Base-by-base conservation (phyloP, 768 basidiomycete genomes). In the Termitomyces eurrhizus region DNA sequence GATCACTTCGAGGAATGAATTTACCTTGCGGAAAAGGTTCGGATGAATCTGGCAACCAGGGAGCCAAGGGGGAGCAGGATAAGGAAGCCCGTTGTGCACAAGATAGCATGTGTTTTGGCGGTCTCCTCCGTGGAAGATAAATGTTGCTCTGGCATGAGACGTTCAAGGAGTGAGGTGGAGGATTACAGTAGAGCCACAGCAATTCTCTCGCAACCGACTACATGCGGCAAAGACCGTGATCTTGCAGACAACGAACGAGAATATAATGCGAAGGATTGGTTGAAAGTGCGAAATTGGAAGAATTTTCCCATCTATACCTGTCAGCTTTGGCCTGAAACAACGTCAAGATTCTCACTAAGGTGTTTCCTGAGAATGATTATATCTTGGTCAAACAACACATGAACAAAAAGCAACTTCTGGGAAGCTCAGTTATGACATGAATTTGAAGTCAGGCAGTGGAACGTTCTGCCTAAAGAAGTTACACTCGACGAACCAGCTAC, bases 61-160 rank as follows among this genome's bases (percentile, higher is more conserved):
- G 76, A 78, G n/a, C 87, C 86, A 35, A 82, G 59, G 4, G 86
- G 87, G 9, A 89, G 76, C 18, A 88, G 64, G 53, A 86, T 71
- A 52, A 87, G 71, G 45, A 68, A 67, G 21, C 83, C 86, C 37
- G 77, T 70, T 0, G 79, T 68, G 63, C 78, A 80, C 11, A 87
- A 71, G 41, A 83, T 70, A 26, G 78, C 87, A 69, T 89, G 87
- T 35, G 69, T 78, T 58, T 69, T 75, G 14, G 74, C 75, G 39
- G 70, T 68, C 54, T 64, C 64, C 63, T 82, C 79, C 11, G 73
- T n/a, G 16, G 68, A 52, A 9, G 50, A 41, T 18, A 37, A 16
- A 26, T 39, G 35, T 45, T n/a, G 18, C 13, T 46, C 52, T 42
- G 62, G 56, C 62, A 64, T 62, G 58, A 44, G 37, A 24, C 24